Base-by-base conservation (phyloP, 257 asterid genomes). In the Rhazya stricta region DNA sequence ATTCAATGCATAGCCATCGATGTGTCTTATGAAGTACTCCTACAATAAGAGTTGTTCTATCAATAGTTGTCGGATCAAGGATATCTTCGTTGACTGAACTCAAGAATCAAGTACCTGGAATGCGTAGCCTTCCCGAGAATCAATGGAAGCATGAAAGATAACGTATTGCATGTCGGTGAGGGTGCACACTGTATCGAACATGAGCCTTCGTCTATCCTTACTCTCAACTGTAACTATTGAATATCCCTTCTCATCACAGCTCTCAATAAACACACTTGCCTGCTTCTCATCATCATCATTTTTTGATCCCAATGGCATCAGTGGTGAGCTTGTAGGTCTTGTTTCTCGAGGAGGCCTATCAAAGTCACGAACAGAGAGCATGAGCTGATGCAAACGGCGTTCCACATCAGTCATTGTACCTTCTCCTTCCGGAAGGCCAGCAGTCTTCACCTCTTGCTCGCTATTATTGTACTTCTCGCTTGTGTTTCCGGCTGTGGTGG, bases 131-230 rank as follows among this genome's bases (percentile, higher is more conserved):
- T 84, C 85, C 50, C 81, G 81, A 43, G 96, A 85, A 74, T 91
- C 89, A 2, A 89, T 70, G 7, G 97, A 91, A 43, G 97, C 97
- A 37, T 91, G 97, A 23, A 89, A 91, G 74, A 91, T 86, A 46
- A 86, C 82, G 70, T 88, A 91, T 46, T 88, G 96, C 92, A 91
- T 83, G 56, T 91, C 96, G 0, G 86, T 83, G 9, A 91, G 94
- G 0, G 97, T 91, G 85, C 96, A 91, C 6, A 90, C 96, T 0
- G 97, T 88, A 74, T 91, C 97, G 15, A 91, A 91, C 96, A 90
- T 84, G 6, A 91, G 90, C 89, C 92, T 82, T 77, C 83, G 81
- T 72, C 94, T 77, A 72, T 91, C 97, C 81, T 77, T 89, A 87
- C 94, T 83, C 62, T 81, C 76, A 34, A 91, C 81, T 21, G 87